phyloP scores from a whole-genome alignment of 306 rosid species.

The Vachellia pachyceras region DNA sequence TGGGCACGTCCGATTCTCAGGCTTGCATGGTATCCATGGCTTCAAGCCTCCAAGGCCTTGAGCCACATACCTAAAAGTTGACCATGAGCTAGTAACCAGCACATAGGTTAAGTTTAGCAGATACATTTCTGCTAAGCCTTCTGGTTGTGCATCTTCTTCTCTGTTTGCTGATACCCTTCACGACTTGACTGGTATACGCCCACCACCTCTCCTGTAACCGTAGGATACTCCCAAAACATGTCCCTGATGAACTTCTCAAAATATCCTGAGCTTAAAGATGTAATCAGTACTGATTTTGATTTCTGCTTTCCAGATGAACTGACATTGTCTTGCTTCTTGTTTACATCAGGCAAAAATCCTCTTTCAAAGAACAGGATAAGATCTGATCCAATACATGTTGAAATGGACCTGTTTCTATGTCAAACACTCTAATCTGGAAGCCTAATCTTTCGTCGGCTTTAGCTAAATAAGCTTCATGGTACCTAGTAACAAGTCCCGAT shows the following conservation, averaged over 20 bases:
- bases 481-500: no score
- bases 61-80: background rate
- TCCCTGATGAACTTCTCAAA: constrained; percentile 61
- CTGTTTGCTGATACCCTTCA: constrained; percentile 72
- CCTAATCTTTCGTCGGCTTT: no score
- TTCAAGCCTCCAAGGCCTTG: background rate
- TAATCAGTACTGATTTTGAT: constrained; percentile 63
- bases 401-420: no score
- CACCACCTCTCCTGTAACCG: constrained; percentile 61
- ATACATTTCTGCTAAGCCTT: constrained; percentile 50
- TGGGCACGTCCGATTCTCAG: no score
- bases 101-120: no score
- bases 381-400: no score
- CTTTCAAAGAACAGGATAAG: no score
- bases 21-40: no score
- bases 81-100: background rate
- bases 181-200: constrained; percentile 72
- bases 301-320: constrained; percentile 37
- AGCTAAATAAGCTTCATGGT: no score
- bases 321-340: constrained; percentile 32
- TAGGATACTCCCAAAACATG: constrained; percentile 71
- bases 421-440: no score
- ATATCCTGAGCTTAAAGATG: constrained; percentile 39
- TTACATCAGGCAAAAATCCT: no score
- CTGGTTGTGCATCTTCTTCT: constrained; percentile 63